Evolutionary conservation across 2,329 filamentous ascomycete species (phyloP).

Genomic region (Bipolaris zeicola): DNA sequence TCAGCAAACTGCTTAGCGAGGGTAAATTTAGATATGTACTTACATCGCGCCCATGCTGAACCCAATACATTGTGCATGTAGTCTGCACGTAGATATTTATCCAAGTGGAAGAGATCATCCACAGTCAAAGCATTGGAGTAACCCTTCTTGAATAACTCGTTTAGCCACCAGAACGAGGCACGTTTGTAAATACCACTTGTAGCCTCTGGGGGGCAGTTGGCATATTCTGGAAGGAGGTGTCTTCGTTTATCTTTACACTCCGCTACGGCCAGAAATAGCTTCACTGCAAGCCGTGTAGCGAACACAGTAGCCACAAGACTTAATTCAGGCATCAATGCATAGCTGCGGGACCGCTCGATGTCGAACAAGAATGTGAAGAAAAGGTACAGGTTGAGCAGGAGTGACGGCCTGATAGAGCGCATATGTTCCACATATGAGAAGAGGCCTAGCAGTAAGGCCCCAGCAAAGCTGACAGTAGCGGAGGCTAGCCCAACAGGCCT

Average conservation of each 20-base stretch:
- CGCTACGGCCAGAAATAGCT: constrained; percentile 51
- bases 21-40: constrained; percentile 5
- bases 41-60: constrained; percentile 50
- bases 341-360: constrained; percentile 54
- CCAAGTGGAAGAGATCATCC: constrained; percentile 53
- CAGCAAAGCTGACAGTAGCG: constrained; percentile 35
- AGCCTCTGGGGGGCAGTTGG: constrained; percentile 55
- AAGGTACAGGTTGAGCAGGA: constrained; percentile 56
- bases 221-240: constrained; percentile 49
- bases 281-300: constrained; percentile 50
- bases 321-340: constrained; percentile 36
- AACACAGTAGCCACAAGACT: constrained; percentile 52
- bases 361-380: constrained; percentile 55
- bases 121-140: constrained; percentile 53
- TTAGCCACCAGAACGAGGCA: constrained; percentile 61
- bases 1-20: neutral
- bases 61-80: constrained; percentile 49
- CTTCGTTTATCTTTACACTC: constrained; percentile 55
- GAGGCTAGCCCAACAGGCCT: constrained; percentile 33
- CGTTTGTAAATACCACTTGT: constrained; percentile 59
- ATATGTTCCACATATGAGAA: constrained; percentile 57
- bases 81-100: constrained; percentile 53
- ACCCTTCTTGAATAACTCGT: constrained; percentile 57
- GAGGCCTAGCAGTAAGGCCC: constrained; percentile 40
- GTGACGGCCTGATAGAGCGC: constrained; percentile 54